phyloP scores from a whole-genome alignment of 306 rosid genomes.

The Crotalaria pallida region DNA sequence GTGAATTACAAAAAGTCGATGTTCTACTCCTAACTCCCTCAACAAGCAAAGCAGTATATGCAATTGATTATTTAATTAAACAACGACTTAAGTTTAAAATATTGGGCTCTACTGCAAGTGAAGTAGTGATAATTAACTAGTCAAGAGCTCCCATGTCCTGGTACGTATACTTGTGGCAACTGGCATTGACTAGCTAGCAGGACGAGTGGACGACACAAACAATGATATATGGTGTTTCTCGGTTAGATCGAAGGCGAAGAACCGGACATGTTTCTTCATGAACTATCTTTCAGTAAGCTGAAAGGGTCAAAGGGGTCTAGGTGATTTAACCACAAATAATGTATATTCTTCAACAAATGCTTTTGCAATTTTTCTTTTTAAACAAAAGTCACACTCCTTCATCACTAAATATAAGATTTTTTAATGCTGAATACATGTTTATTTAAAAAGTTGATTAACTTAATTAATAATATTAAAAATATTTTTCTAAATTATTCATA shows the following conservation, averaged over 20 bases:
- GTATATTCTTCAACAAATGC: too few relatives aligned
- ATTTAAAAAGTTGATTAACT: too few relatives aligned
- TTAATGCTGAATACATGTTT: too few relatives aligned
- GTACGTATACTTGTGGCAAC: too few relatives aligned
- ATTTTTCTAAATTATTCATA: too few relatives aligned
- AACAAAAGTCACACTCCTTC: too few relatives aligned
- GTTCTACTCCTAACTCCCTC: not conserved
- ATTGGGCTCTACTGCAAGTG: constrained; percentile 10
- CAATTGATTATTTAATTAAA: not conserved
- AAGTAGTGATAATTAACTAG: not conserved
- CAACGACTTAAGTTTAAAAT: not conserved
- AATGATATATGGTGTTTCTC: constrained; percentile 33
- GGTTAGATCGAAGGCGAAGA: constrained; percentile 49
- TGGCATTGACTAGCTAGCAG: constrained; percentile 23
- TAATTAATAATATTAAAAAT: too few relatives aligned
- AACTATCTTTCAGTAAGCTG: not conserved
- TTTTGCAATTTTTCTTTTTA: too few relatives aligned
- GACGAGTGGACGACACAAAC: constrained; percentile 38
- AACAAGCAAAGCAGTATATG: constrained; percentile 21
- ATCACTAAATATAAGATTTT: too few relatives aligned
- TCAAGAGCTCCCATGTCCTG: constrained; percentile 19
- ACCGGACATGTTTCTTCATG: constrained; percentile 7
- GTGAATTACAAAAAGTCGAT: not conserved
- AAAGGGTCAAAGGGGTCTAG: not conserved
- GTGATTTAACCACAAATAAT: not conserved